Evolutionary conservation across 805 yeast species (phyloP), one percentile per base, ranked within the genome.

Genomic region (Saturnispora serradocipensis): DNA sequence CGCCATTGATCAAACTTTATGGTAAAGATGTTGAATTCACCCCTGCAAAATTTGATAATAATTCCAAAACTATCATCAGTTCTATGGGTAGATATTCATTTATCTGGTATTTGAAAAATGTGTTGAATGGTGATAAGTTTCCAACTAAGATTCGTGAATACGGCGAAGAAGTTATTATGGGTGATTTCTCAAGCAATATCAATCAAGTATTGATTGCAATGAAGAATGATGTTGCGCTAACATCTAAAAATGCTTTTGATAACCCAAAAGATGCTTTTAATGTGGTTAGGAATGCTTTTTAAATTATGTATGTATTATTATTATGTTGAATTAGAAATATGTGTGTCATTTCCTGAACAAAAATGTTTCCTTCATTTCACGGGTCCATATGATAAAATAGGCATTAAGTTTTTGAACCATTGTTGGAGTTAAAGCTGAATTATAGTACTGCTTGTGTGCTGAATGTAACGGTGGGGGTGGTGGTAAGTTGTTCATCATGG

Each of bases 121-220:
- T 85, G 13, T 62, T 83, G 43, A 68, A 70, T 43, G 79, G 81
- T 51, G 78, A 76, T 51, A 74, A 72, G 25, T 59, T 62, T 43
- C 76, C 85, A 6, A 87, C 86, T 63, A 67, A 74, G 47, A 81
- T 90, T 62, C 82, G 78, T 64, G 73, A 79, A 51, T 84, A 84
- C 63, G 67, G 72, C 22, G 76, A 77, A 43, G 69, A 76, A 43
- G 81, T 88, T 53, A 77, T 86, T 50, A 88, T 85, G 42, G 91
- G 87, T 60, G 84, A 84, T 62, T 89, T 88, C 76, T 77, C 77
- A 61, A 86, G 78, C 63, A 88, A 88, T 25, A 82, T 81, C 56
- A 75, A 78, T 59, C 80, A 83, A 49, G 84, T 88, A 48, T 78
- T 87, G 53, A 75, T 88, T 47, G 86, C 95, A 2, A 69, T 84